A percentile compares a stretch with the other conserved stretches of the same genome.
Conservation (phyloP, 2,329 filamentous ascomycete genomes). For the Hirsutella minnesotensis region DNA sequence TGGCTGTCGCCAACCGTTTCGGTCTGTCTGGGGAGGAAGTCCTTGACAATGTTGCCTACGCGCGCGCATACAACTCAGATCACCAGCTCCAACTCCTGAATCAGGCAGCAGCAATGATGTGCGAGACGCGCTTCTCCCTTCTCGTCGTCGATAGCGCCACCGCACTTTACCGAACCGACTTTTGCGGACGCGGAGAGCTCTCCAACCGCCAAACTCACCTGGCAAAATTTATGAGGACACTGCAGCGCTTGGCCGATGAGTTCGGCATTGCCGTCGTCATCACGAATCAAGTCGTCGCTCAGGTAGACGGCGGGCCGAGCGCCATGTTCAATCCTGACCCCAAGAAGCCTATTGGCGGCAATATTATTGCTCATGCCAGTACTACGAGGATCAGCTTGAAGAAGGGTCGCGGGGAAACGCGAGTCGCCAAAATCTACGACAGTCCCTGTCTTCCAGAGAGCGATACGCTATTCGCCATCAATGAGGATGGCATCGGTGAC, state of each 20-base stretch:
- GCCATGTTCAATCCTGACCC: constrained; percentile 99
- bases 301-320: constrained; percentile 90
- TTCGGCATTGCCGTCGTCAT: constrained; percentile 98
- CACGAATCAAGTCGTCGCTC: constrained; percentile 96
- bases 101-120: constrained; percentile 98
- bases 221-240: constrained; percentile 76
- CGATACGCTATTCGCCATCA: constrained; percentile 93
- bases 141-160: constrained; percentile 95
- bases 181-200: constrained; percentile 89
- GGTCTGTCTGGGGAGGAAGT: constrained; percentile 95
- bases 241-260: constrained; percentile 66
- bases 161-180: constrained; percentile 90
- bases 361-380: constrained; percentile 96
- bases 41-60: constrained; percentile 95
- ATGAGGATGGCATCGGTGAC: constrained; percentile 92
- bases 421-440: constrained; percentile 98
- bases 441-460: constrained; percentile 94
- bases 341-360: constrained; percentile 97
- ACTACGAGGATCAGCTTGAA: constrained; percentile 91
- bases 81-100: constrained; percentile 92
- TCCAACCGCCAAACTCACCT: constrained; percentile 86
- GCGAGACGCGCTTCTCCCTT: constrained; percentile 91
- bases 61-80: constrained; percentile 95
- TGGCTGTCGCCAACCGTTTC: constrained; percentile 88
- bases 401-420: constrained; percentile 88